phyloP scores from a whole-genome alignment of 2,329 filamentous ascomycete genomes.

The Aspergillus sp. region DNA sequence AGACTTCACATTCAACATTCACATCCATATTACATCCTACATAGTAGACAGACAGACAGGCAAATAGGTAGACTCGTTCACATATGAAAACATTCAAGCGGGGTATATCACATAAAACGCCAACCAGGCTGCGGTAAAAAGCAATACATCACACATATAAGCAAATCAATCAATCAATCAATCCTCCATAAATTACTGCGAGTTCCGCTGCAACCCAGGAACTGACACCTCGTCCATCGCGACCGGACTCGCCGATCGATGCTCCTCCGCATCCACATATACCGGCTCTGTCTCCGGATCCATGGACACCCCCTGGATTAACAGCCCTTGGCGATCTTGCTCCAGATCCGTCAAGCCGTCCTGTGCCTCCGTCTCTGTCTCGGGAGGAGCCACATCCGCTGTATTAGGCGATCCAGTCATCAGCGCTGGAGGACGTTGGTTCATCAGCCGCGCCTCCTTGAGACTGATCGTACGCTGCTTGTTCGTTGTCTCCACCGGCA shows the following conservation, averaged over 20 bases:
- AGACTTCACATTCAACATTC: too few relatives aligned
- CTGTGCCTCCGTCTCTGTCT: conserved; percentile 26
- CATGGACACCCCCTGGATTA: conserved; percentile 36
- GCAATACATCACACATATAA: conserved; percentile 1
- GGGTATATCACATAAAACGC: conserved; percentile 46
- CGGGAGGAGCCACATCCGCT: conserved; percentile 20
- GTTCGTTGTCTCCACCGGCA: conserved; percentile 84
- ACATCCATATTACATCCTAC: too few relatives aligned
- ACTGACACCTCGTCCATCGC: conserved; percentile 25
- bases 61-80: neutral
- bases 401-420: conserved; percentile 59
- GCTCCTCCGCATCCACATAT: conserved; percentile 13
- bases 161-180: neutral
- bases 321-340: conserved; percentile 35
- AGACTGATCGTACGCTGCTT: conserved; percentile 96
- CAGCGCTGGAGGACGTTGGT: conserved; percentile 83
- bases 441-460: conserved; percentile 81
- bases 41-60: too few relatives aligned
- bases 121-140: conserved; percentile 19
- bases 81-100: neutral
- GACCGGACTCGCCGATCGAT: conserved; percentile 23
- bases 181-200: conserved; percentile 17
- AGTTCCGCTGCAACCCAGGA: conserved; percentile 32
- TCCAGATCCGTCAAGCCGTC: conserved; percentile 15
- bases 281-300: conserved; percentile 27